Evolutionary conservation across 164 flowering plant species (phyloP).

Genomic region (Magnolia officinalis): DNA sequence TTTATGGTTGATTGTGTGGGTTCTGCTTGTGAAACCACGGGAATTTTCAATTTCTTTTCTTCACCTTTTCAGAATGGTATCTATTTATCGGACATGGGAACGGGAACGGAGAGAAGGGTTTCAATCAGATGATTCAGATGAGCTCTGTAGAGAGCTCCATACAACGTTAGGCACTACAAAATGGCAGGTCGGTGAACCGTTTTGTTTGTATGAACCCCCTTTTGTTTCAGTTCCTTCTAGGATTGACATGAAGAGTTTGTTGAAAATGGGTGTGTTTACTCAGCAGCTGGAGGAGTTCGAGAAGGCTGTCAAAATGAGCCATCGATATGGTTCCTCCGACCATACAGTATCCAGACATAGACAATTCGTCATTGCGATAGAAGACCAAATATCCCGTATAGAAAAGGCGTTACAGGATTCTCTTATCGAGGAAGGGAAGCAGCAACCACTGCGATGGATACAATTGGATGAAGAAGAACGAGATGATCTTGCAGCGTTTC

Average conservation of each 20-base stretch:
- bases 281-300: constrained; percentile 87
- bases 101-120: constrained; percentile 49
- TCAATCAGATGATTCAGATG: constrained; percentile 34
- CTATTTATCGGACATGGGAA: constrained; percentile 70
- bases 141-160: constrained; percentile 63
- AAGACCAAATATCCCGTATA: constrained; percentile 56
- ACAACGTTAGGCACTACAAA: constrained; percentile 84
- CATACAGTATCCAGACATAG: constrained; percentile 50
- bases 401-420: constrained; percentile 54
- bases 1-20: no score
- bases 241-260: constrained; percentile 3
- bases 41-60: neutral
- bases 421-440: constrained; percentile 43
- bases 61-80: constrained; percentile 63
- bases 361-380: constrained; percentile 68
- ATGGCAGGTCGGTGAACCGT: constrained; percentile 66
- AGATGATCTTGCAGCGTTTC: constrained; percentile 74
- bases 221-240: neutral
- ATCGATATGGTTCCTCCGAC: constrained; percentile 42
- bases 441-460: constrained; percentile 75
- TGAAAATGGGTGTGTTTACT: neutral
- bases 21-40: no score
- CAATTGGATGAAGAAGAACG: constrained; percentile 71
- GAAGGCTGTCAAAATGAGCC: constrained; percentile 67
- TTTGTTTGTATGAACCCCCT: constrained; percentile 2